Conservation (phyloP, 768 basidiomycete genomes). For the Serpula lacrymans region DNA sequence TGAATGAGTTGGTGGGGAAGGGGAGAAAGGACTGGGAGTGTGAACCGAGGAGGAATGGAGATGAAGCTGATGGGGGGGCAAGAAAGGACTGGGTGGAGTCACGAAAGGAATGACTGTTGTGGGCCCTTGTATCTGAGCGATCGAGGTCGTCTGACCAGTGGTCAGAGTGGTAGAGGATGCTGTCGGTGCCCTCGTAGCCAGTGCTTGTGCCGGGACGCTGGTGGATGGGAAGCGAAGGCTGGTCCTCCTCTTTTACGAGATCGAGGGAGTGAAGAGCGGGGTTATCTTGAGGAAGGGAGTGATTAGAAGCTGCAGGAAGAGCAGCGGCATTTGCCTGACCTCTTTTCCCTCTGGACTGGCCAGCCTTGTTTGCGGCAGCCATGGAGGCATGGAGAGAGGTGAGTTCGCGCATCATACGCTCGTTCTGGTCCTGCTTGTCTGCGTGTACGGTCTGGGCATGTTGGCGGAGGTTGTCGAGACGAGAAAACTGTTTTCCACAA, state of each 20-base stretch:
- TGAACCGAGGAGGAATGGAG: conserved; percentile 37
- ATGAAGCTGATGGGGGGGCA: conserved; percentile 46
- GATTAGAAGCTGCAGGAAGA: conserved; percentile 15
- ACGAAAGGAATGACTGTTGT: conserved; percentile 69
- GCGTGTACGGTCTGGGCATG: conserved; percentile 97
- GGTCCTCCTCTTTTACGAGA: conserved; percentile 43
- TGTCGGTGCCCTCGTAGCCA: conserved; percentile 59
- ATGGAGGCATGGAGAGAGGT: conserved; percentile 81
- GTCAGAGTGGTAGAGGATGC: conserved; percentile 24
- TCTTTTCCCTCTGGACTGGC: conserved; percentile 37
- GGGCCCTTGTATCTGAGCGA: conserved; percentile 33
- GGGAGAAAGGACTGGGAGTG: conserved; percentile 70
- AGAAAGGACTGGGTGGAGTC: conserved; percentile 82
- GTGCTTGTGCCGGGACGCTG: conserved; percentile 71
- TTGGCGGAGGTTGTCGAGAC: conserved; percentile 95
- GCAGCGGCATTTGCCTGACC: conserved; percentile 20
- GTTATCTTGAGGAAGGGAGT: conserved; percentile 14
- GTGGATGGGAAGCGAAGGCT: conserved; percentile 29
- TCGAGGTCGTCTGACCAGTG: conserved; percentile 38
- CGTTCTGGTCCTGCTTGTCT: conserved; percentile 88
- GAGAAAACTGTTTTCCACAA: conserved; percentile 92
- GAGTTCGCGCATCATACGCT: conserved; percentile 88
- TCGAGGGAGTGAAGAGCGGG: conserved; percentile 19
- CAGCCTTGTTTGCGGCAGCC: conserved; percentile 49
- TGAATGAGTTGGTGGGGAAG: conserved; percentile 46